phyloP scores from a whole-genome alignment of 2,329 filamentous ascomycete genomes.

The Scleromitrula shiraiana region DNA sequence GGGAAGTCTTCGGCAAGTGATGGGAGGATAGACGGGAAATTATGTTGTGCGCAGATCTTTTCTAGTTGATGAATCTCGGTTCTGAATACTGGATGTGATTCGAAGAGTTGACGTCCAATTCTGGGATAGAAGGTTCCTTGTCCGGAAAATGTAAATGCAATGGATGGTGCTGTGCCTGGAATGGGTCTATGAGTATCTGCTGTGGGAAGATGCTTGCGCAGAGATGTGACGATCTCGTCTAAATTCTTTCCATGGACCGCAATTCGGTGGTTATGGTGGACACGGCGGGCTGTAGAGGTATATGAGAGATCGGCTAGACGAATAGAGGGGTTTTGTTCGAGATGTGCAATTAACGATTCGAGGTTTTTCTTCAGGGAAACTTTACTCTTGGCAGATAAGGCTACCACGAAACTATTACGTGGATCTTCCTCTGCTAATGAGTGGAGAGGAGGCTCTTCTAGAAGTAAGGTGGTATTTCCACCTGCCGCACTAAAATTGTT shows the following conservation, averaged over 20 bases:
- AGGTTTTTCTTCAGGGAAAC: background rate
- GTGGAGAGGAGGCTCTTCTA: slow-evolving; percentile 13
- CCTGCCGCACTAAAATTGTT: slow-evolving; percentile 41
- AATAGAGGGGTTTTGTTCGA: slow-evolving; percentile 1
- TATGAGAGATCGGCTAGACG: slow-evolving; percentile 6
- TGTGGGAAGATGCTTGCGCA: background rate
- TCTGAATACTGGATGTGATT: background rate
- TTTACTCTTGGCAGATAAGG: background rate
- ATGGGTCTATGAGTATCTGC: background rate
- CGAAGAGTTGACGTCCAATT: slow-evolving; percentile 2
- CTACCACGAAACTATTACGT: background rate
- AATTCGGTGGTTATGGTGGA: slow-evolving; percentile 49
- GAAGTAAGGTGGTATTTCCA: slow-evolving; percentile 15
- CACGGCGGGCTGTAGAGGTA: slow-evolving; percentile 34
- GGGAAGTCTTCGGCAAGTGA: background rate
- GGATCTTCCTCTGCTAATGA: background rate
- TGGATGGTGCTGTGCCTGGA: slow-evolving; percentile 21
- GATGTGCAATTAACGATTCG: background rate
- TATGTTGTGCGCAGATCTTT: background rate
- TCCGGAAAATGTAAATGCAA: slow-evolving; percentile 22
- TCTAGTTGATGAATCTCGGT: background rate
- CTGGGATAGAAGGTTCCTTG: slow-evolving; percentile 1
- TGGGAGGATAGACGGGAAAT: background rate
- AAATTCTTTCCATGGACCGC: slow-evolving; percentile 36
- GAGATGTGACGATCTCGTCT: slow-evolving; percentile 19